Percentiles rank a stretch among this genome's conserved stretches.
phyloP scores from a whole-genome alignment of 2,329 filamentous ascomycete genomes.

The Alternaria sp. region DNA sequence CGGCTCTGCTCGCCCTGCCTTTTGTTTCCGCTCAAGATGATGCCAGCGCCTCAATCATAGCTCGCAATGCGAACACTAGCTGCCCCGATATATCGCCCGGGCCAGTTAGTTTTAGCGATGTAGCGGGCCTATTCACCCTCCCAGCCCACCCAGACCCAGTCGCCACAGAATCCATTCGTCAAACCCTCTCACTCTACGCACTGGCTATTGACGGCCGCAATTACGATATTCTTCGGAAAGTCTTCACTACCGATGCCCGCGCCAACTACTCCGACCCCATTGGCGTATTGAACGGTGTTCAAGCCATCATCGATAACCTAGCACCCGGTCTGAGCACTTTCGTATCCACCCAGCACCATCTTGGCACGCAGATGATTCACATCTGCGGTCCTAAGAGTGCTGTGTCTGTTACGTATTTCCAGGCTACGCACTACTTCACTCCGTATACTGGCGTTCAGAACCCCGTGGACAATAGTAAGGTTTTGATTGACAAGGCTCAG shows the following conservation, averaged over 20 bases:
- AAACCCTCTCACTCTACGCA: background rate
- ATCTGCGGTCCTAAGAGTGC: background rate
- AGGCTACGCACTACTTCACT: background rate
- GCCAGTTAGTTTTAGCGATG: background rate
- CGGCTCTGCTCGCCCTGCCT: background rate
- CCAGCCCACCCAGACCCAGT: background rate
- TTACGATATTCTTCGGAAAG: background rate
- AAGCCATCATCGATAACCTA: background rate
- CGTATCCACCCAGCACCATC: background rate
- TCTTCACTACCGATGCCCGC: background rate
- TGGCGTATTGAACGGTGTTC: background rate
- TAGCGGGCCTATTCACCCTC: background rate
- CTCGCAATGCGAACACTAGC: background rate
- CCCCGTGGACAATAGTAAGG: background rate
- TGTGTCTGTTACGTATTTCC: background rate
- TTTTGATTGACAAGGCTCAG: background rate
- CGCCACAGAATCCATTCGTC: background rate
- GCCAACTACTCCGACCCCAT: background rate
- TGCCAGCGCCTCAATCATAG: background rate
- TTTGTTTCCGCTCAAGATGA: background rate
- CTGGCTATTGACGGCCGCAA: background rate
- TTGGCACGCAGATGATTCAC: background rate
- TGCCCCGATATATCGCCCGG: background rate
- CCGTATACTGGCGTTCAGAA: background rate
- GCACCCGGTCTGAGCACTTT: background rate